Evolutionary conservation across 1,284 basidiomycete genomes (phyloP), one percentile per base, ranked within the genome.

Genomic region (Trametes hirsuta): DNA sequence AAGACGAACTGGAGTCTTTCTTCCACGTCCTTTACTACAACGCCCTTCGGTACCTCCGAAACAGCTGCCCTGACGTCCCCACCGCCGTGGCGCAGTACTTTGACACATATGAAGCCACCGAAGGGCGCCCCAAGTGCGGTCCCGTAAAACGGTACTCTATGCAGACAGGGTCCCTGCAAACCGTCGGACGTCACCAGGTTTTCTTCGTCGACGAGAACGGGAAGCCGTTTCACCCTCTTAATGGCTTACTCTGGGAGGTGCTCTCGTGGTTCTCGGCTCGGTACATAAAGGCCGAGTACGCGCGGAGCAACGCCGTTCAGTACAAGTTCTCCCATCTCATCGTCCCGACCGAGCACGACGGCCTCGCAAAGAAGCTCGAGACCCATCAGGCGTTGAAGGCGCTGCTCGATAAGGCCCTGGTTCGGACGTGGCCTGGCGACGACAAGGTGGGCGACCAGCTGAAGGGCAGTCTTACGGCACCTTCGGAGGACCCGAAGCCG

Each of bases 1-100:
- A 50, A n/a, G 49, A 58, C 42, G 56, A 58, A 15, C 49, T 58
- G 15, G 56, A 58, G 18, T 58, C 56, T 14, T 52, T 52, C 44
- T 39, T 58, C 49, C 50, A 58, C 24, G 44, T 58, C 24, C 25
- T 58, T 12, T 44, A 44, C 36, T 58, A 58, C 49, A 35, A 30
- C 49, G 24, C 44, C 24, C 39, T 58, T 12, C 56, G 56, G 24
- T 58, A 52, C 50, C 21, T 58, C 6, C 44, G 40, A 2, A 15
- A 47, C 44, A 39, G 21, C 39, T 58, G 45, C 37, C 22, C 18
- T 6, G 36, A 52, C n/a, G 49, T 52, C n/a, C 8, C 35, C 6
- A 11, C 6, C 3, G 25, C 41, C 24, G 34, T 58, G 6, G 42
- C 21, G 11, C 44, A 47, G 12, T 52, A 47, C 49, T 58, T 52